Evolutionary conservation across 2,329 filamentous ascomycete species (phyloP).

Genomic region (Sporothrix brasiliensis): DNA sequence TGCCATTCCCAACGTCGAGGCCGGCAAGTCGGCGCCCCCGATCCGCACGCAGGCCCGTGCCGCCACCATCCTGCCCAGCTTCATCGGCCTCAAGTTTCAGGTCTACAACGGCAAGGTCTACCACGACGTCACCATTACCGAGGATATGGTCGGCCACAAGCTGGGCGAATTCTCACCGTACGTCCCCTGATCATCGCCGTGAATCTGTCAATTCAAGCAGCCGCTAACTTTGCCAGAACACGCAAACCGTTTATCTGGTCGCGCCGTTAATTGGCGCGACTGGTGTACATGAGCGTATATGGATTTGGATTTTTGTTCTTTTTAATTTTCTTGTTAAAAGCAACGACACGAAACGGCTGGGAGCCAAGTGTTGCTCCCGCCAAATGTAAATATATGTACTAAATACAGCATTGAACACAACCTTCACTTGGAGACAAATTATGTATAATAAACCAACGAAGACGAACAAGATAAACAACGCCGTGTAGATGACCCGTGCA

Average conservation of each 20-base stretch:
- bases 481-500: neutral
- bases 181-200: constrained; percentile 45
- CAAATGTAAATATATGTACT: constrained; percentile 22
- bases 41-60: constrained; percentile 86
- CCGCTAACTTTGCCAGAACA: constrained; percentile 48
- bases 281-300: neutral
- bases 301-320: neutral
- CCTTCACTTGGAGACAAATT: neutral
- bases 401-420: neutral
- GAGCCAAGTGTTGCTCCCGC: neutral
- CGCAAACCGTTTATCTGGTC: constrained; percentile 62
- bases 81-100: constrained; percentile 86
- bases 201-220: too few species aligned
- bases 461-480: neutral
- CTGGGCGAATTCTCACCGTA: constrained; percentile 90
- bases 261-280: neutral
- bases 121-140: constrained; percentile 78
- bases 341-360: constrained; percentile 7
- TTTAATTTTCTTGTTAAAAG: neutral
- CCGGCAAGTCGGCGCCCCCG: constrained; percentile 66
- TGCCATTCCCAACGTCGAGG: constrained; percentile 64
- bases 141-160: constrained; percentile 96
- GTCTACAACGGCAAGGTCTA: constrained; percentile 92
- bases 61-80: constrained; percentile 88
- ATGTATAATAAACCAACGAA: neutral